These are phyloP conservation scores for Monascus purpureus DNA, from an alignment of 495 filamentous ascomycete genomes.

Conservation along the genomic window DNA sequence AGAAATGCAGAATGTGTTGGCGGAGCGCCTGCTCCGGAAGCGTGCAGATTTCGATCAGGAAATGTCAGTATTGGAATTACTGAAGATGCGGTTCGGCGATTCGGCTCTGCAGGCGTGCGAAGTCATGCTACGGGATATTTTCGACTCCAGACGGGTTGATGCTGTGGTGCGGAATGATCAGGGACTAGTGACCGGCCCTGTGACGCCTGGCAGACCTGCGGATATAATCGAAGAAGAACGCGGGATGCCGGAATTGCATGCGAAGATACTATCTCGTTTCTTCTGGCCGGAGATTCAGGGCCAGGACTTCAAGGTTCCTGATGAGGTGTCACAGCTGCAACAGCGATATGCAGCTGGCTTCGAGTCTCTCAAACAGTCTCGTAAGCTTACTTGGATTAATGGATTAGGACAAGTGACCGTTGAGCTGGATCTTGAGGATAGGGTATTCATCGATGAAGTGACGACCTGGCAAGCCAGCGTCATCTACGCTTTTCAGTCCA, in stretches of 20 bases:
- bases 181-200: conserved; percentile 13
- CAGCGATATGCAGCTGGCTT: conserved; percentile 63
- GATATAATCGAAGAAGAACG: conserved; percentile 1
- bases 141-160: conserved; percentile 67
- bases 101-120: conserved; percentile 76
- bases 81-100: conserved; percentile 84
- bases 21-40: conserved; percentile 65
- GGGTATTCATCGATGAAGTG: conserved; percentile 58
- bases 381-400: conserved; percentile 80
- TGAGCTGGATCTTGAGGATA: conserved; percentile 70
- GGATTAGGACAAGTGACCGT: conserved; percentile 70
- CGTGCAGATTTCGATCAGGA: conserved; percentile 62
- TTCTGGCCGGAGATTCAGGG: conserved; percentile 85
- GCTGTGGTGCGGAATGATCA: conserved; percentile 41
- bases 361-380: conserved; percentile 58
- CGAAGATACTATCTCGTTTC: conserved; percentile 78
- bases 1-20: conserved; percentile 76
- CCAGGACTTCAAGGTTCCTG: conserved; percentile 60
- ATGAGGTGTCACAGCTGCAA: conserved; percentile 46
- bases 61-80: conserved; percentile 63
- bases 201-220: conserved; percentile 1
- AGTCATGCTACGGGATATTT: conserved; percentile 93
- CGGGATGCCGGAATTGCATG: conserved; percentile 40
- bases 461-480: conserved; percentile 82
- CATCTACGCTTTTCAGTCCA: conserved; percentile 66